Base-by-base conservation (phyloP, 768 basidiomycete genomes). In the Tulasnella sp. region DNA sequence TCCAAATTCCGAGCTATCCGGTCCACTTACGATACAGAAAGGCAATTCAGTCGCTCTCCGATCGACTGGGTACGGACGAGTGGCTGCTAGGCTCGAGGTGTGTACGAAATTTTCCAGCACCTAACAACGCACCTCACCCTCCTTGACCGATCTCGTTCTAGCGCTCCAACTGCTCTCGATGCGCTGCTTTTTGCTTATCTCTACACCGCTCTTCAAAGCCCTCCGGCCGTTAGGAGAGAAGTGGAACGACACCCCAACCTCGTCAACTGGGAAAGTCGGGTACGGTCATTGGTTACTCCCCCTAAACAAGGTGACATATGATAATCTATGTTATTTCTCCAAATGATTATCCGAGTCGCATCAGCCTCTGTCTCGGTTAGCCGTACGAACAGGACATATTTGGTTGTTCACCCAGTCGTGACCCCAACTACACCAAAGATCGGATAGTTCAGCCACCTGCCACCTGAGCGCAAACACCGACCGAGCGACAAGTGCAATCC, bases 61-160 rank as follows among this genome's bases (percentile, higher is more conserved):
- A 92, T 80, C 88, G 93, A 32, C 87, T 95, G 1, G 91, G 90
- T 35, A 89, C 88, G 3, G 91, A 94, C 82, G 89, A 88, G 79
- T 95, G 94, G 94, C 92, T 95, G 84, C 87, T 95, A 3, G 90
- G 87, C 48, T 94, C 93, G 16, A 84, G 84, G 94, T 94, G 82
- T 71, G 88, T 81, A 80, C 67, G 7, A 35, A 29, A 74, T 29
- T 69, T 7, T 76, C 51, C 11, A 70, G 39, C 15, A 29, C n/a
- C 55, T 69, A 37, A 46, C 46, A 39, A 78, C 11, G 44, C 61
- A 79, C 61, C 48, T 42, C 26, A 75, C 70, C 69, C 72, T 20
- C n/a, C 44, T 55, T 71, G 13, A 15, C 29, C 44, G 37, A 32
- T 37, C 37, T 26, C 23, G 16, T 16, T 74, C 23, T 78, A 95